phyloP scores from a whole-genome alignment of 768 basidiomycete genomes.

The Collybia nuda region DNA sequence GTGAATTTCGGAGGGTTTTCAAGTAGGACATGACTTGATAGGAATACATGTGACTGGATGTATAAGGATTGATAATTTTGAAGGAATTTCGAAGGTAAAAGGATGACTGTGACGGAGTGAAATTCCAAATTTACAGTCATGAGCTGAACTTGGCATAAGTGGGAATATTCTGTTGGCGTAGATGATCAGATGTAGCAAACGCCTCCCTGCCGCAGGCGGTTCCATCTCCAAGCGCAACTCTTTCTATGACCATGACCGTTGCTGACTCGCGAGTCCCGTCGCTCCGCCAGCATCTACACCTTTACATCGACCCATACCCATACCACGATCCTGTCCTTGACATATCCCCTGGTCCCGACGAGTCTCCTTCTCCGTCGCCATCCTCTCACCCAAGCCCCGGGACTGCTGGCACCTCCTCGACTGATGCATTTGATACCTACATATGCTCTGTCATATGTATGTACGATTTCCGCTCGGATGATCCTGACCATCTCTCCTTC shows the following conservation, averaged over 20 bases:
- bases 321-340: conserved; percentile 23
- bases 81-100: no score
- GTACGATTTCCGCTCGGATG: conserved; percentile 65
- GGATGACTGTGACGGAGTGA: no score
- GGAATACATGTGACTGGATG: no score
- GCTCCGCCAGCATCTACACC: conserved; percentile 38
- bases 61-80: no score
- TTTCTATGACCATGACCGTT: conserved; percentile 17
- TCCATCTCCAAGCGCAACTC: neutral
- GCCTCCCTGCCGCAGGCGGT: no score
- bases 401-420: conserved; percentile 27
- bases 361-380: conserved; percentile 28
- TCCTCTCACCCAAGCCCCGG: conserved; percentile 29
- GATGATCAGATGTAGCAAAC: neutral
- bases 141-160: no score
- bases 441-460: conserved; percentile 62
- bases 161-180: neutral
- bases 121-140: no score
- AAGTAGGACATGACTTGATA: no score
- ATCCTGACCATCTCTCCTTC: conserved; percentile 63
- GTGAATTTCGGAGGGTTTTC: no score
- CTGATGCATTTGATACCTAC: conserved; percentile 25
- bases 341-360: conserved; percentile 27
- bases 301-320: conserved; percentile 36
- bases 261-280: conserved; percentile 31